Conservation (phyloP, 805 yeast genomes). For the Starmerella bombi region DNA sequence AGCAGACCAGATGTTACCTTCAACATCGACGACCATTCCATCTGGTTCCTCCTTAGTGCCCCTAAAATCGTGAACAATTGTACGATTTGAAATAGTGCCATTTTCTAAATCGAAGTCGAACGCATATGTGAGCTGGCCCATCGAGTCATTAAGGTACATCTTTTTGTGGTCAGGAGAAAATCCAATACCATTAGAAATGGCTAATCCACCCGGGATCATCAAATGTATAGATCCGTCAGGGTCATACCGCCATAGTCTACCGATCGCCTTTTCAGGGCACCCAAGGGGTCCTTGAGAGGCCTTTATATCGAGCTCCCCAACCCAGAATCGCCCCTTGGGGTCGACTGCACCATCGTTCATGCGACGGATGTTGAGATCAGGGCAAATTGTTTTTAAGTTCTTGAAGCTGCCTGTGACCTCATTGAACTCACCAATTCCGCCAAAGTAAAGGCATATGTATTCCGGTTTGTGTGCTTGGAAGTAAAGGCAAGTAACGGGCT, state of each 20-base stretch:
- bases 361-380: slow-evolving; percentile 28
- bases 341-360: slow-evolving; percentile 78
- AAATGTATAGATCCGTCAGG: slow-evolving; percentile 25
- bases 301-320: slow-evolving; percentile 28
- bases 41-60: slow-evolving; percentile 23
- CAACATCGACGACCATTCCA: slow-evolving; percentile 21
- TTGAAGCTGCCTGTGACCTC: slow-evolving; percentile 28
- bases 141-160: slow-evolving; percentile 43
- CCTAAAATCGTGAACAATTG: slow-evolving; percentile 17
- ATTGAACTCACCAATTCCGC: slow-evolving; percentile 28
- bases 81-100: slow-evolving; percentile 28
- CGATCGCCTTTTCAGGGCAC: slow-evolving; percentile 23
- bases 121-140: slow-evolving; percentile 36
- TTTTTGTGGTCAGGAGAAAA: slow-evolving; percentile 35
- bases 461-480: slow-evolving; percentile 26
- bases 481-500: slow-evolving; percentile 26
- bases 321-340: slow-evolving; percentile 61
- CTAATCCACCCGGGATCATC: slow-evolving; percentile 25
- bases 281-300: slow-evolving; percentile 24
- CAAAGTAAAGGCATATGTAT: slow-evolving; percentile 27
- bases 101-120: slow-evolving; percentile 32
- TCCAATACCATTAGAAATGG: slow-evolving; percentile 47
- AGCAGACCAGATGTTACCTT: slow-evolving; percentile 24
- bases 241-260: slow-evolving; percentile 29
- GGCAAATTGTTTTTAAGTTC: slow-evolving; percentile 26